Evolutionary conservation across 176 grass and related monocot genomes (phyloP).

Genomic region (Cenchrus americanus): DNA sequence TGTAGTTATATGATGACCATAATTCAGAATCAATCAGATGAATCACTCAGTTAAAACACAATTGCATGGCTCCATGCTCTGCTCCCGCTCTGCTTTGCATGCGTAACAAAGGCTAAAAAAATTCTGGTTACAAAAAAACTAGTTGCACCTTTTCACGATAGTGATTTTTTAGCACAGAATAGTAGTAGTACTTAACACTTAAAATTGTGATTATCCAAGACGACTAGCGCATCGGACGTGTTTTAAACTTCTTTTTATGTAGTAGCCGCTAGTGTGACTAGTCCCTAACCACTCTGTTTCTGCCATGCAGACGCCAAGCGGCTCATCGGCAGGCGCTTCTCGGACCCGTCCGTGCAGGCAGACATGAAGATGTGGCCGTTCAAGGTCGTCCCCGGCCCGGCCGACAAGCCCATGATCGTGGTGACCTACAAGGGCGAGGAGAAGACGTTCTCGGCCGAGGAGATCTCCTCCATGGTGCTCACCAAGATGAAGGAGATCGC

Average conservation of each 20-base stretch:
- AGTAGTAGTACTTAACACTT: background rate
- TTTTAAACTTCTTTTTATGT: no score
- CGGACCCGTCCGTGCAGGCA: slow-evolving; percentile 67
- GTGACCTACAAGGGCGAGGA: slow-evolving; percentile 79
- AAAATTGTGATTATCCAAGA: background rate
- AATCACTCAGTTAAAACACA: background rate
- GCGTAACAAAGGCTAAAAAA: no score
- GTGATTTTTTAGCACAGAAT: background rate
- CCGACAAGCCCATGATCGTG: slow-evolving; percentile 83
- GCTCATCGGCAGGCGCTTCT: slow-evolving; percentile 78
- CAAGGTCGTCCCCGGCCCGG: slow-evolving; percentile 64
- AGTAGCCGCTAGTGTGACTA: background rate
- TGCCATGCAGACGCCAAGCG: slow-evolving; percentile 71
- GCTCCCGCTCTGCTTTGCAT: background rate
- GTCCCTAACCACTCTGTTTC: background rate
- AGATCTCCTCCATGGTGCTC: slow-evolving; percentile 95
- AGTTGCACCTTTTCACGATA: background rate
- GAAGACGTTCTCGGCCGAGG: slow-evolving; percentile 75
- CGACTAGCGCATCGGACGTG: no score
- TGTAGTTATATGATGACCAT: background rate
- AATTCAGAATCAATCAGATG: background rate
- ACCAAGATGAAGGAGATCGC: slow-evolving; percentile 85
- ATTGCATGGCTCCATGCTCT: background rate
- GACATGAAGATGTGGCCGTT: slow-evolving; percentile 97
- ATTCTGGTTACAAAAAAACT: no score